These are phyloP conservation scores for Aspergillus wentii DNA, from an alignment of 495 filamentous ascomycete species.

Conservation along the genomic window DNA sequence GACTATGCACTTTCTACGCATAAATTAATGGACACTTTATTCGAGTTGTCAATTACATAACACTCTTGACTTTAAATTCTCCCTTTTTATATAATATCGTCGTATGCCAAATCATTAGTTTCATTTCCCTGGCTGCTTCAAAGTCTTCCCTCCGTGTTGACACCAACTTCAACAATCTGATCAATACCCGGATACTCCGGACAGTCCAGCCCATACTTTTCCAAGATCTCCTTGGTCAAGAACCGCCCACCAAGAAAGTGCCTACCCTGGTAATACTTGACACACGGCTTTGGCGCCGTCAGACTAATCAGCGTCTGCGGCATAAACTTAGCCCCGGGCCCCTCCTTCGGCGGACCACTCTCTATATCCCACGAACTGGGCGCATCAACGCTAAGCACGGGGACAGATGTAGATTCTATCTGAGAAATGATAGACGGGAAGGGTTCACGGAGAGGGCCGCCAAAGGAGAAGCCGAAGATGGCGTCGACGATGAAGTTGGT, in stretches of 20 bases:
- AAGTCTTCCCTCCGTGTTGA: conserved; percentile 52
- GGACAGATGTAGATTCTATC: conserved; percentile 63
- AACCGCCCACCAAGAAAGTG: conserved; percentile 94
- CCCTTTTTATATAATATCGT: too few relatives aligned
- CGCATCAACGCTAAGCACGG: conserved; percentile 85
- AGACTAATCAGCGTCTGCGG: conserved; percentile 77
- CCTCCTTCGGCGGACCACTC: conserved; percentile 69
- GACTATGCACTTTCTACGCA: conserved; percentile 1
- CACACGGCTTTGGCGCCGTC: conserved; percentile 92
- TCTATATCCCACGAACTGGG: conserved; percentile 94
- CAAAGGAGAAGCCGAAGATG: conserved; percentile 95
- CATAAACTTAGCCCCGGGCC: conserved; percentile 74
- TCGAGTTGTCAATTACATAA: too few relatives aligned
- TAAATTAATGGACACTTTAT: neutral
- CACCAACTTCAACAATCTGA: conserved; percentile 75
- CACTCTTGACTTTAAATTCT: neutral
- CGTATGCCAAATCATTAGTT: too few relatives aligned
- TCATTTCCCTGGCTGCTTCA: too few relatives aligned
- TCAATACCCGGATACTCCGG: conserved; percentile 85
- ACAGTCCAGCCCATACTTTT: conserved; percentile 82
- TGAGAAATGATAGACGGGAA: conserved; percentile 77
- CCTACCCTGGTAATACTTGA: conserved; percentile 72
- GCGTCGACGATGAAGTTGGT: conserved; percentile 85
- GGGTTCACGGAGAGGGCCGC: conserved; percentile 85
- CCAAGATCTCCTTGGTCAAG: conserved; percentile 67